These are phyloP conservation scores for Neoboletus subvelutipes DNA, from an alignment of 768 basidiomycete genomes.

Conservation along the genomic window DNA sequence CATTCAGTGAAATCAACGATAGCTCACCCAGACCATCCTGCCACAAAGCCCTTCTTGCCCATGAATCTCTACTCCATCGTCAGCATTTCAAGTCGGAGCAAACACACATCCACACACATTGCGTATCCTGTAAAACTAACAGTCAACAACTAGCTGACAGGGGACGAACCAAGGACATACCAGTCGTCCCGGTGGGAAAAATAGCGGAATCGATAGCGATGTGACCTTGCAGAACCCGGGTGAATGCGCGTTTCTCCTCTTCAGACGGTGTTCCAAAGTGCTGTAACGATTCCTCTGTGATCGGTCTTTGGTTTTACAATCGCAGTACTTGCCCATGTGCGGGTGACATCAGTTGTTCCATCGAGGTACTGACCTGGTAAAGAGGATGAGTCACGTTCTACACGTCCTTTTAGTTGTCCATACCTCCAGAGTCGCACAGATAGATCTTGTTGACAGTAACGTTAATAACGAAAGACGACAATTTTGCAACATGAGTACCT, in stretches of 20 bases:
- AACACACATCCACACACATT: constrained; percentile 40
- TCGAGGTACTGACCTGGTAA: constrained; percentile 76
- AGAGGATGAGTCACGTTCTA: not conserved
- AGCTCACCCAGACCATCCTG: constrained; percentile 77
- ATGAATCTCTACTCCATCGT: constrained; percentile 59
- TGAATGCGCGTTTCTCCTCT: constrained; percentile 86
- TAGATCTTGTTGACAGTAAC: constrained; percentile 51
- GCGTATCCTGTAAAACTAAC: constrained; percentile 43
- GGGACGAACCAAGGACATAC: constrained; percentile 33
- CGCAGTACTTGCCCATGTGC: constrained; percentile 68
- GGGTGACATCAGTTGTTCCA: constrained; percentile 93
- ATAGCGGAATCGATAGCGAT: constrained; percentile 85
- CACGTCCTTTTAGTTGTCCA: not conserved
- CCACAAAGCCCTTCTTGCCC: constrained; percentile 79
- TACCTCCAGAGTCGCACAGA: constrained; percentile 87
- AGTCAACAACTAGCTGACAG: not conserved
- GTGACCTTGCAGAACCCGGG: constrained; percentile 88
- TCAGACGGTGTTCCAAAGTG: constrained; percentile 86
- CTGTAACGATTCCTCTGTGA: constrained; percentile 34
- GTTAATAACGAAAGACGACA: constrained; percentile 30
- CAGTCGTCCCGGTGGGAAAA: constrained; percentile 80
- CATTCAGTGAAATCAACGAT: not conserved
- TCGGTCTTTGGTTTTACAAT: not conserved
- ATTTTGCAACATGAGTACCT: constrained; percentile 40
- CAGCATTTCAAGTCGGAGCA: not conserved